Evolutionary conservation across 1,284 basidiomycete species (phyloP).

Genomic region (Pyrrhoderma lamaoense): DNA sequence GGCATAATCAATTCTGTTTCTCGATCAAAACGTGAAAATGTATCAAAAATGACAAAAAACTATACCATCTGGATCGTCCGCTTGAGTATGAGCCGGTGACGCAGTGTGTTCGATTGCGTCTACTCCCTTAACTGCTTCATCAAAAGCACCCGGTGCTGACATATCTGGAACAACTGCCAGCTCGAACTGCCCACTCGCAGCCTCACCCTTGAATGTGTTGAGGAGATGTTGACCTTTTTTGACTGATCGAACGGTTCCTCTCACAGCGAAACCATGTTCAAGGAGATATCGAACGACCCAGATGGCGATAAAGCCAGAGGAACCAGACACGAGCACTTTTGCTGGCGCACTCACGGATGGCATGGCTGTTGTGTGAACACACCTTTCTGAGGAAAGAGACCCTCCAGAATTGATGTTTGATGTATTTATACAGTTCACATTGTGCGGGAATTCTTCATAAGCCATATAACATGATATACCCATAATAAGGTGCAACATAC

Average conservation of each 20-base stretch:
- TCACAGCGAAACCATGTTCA: constrained; percentile 40
- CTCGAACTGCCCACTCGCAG: constrained; percentile 14
- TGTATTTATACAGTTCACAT: too few species aligned
- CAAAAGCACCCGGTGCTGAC: constrained; percentile 44
- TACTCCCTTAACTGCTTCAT: constrained; percentile 61
- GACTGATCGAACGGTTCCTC: constrained; percentile 47
- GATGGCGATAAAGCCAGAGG: constrained; percentile 36
- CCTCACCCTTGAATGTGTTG: constrained; percentile 29
- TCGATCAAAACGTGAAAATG: background rate
- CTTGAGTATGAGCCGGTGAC: constrained; percentile 34
- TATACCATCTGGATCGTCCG: constrained; percentile 30
- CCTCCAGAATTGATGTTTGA: too few species aligned
- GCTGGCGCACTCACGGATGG: too few species aligned
- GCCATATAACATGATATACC: too few species aligned
- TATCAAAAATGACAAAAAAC: background rate
- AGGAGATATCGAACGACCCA: constrained; percentile 35
- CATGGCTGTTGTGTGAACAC: too few species aligned
- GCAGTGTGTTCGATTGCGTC: constrained; percentile 47
- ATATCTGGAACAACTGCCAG: constrained; percentile 17
- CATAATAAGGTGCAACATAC: too few species aligned
- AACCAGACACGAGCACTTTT: constrained; percentile 36
- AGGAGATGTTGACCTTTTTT: constrained; percentile 41
- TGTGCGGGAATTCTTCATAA: too few species aligned
- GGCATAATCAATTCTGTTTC: constrained; percentile 6
- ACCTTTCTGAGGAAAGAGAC: too few species aligned